These are phyloP conservation scores for Ceratonia siliqua DNA, from an alignment of 306 rosid genomes.

Conservation along the genomic window DNA sequence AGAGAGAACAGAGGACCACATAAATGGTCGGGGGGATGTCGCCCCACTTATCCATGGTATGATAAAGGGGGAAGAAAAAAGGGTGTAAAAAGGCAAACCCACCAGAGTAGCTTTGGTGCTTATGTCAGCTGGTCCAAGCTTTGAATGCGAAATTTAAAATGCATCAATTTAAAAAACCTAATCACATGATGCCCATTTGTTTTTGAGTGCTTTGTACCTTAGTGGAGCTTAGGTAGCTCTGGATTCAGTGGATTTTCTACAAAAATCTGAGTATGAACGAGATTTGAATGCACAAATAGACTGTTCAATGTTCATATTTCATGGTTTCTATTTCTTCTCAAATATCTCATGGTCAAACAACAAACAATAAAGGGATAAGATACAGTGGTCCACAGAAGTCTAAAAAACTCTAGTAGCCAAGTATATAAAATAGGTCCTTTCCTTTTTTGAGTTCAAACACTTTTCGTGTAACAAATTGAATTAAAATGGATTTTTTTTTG, in stretches of 20 bases:
- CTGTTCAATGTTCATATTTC: slow-evolving; percentile 4
- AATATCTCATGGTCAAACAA: slow-evolving; percentile 39
- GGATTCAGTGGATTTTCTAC: neutral
- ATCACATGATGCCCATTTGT: slow-evolving; percentile 15
- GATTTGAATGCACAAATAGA: neutral
- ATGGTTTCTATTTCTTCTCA: no score
- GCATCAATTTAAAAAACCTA: neutral
- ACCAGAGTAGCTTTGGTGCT: slow-evolving; percentile 38
- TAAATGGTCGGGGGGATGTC: slow-evolving; percentile 48
- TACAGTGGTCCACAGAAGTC: slow-evolving; percentile 1
- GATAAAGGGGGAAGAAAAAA: slow-evolving; percentile 6
- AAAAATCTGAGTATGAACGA: neutral
- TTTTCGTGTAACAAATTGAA: no score
- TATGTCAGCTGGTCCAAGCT: slow-evolving; percentile 36
- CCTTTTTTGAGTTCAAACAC: no score
- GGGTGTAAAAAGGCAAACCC: slow-evolving; percentile 36
- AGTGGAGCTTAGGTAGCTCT: slow-evolving; percentile 19
- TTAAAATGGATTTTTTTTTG: no score
- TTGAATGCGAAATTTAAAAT: neutral
- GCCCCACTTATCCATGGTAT: slow-evolving; percentile 35
- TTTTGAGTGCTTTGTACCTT: slow-evolving; percentile 22
- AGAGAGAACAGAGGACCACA: slow-evolving; percentile 46
- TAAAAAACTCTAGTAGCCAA: neutral
- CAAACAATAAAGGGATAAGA: neutral
- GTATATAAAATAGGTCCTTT: slow-evolving; percentile 22